Evolutionary conservation across 2,329 filamentous ascomycete species (phyloP).

Genomic region (Anthostomella pinea): DNA sequence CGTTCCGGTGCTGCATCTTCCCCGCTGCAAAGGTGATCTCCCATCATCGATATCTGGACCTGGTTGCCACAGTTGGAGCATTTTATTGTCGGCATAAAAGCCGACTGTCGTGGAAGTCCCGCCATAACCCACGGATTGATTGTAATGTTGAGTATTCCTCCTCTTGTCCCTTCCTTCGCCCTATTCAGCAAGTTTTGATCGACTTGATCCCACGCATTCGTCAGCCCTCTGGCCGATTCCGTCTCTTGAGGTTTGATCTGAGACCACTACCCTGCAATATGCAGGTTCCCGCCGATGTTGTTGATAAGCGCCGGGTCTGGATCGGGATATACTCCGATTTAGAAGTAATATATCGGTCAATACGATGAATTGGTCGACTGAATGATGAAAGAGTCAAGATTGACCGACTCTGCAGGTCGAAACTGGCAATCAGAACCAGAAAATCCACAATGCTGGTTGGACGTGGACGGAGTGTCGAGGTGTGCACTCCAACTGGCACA

Average conservation of each 20-base stretch:
- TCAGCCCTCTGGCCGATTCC: slow-evolving; percentile 1
- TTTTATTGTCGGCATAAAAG: slow-evolving; percentile 79
- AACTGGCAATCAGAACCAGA: slow-evolving; percentile 12
- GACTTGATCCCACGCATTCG: slow-evolving; percentile 17
- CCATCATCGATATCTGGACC: slow-evolving; percentile 82
- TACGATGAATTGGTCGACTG: too few species aligned
- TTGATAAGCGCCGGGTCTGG: too few species aligned
- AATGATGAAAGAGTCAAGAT: slow-evolving; percentile 8
- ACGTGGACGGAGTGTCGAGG: slow-evolving; percentile 6
- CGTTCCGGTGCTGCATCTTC: slow-evolving; percentile 45
- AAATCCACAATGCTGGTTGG: slow-evolving; percentile 12
- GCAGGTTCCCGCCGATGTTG: too few species aligned
- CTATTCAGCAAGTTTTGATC: slow-evolving; percentile 11
- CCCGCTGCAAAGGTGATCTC: slow-evolving; percentile 71
- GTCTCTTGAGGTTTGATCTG: neutral
- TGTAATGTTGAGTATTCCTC: slow-evolving; percentile 12
- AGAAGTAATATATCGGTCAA: too few species aligned
- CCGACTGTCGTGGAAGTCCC: slow-evolving; percentile 54
- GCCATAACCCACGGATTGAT: slow-evolving; percentile 39
- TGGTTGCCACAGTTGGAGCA: slow-evolving; percentile 76
- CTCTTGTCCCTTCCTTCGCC: slow-evolving; percentile 14
- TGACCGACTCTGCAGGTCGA: slow-evolving; percentile 9
- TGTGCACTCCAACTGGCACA: slow-evolving; percentile 12
- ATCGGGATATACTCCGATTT: too few species aligned
- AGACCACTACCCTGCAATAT: too few species aligned